Evolutionary conservation across 805 yeast species (phyloP).

Genomic region (Peterozyma toletana): DNA sequence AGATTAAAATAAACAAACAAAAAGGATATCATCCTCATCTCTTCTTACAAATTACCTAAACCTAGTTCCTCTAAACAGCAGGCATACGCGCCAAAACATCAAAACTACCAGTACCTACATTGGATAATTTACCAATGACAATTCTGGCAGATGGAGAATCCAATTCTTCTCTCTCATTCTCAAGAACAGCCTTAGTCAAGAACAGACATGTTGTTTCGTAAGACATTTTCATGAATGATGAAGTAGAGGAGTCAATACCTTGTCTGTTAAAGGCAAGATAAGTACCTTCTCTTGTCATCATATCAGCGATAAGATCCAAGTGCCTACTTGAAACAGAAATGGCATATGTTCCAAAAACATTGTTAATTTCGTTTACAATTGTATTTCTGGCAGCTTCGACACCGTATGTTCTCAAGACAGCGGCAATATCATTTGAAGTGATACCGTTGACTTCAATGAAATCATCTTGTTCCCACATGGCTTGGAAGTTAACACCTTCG

Average conservation of each 20-base stretch:
- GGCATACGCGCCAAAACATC: conserved; percentile 61
- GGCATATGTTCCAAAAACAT: conserved; percentile 94
- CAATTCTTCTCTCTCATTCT: conserved; percentile 81
- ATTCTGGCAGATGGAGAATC: conserved; percentile 91
- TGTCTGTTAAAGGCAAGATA: conserved; percentile 96
- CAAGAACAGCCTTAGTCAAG: conserved; percentile 91
- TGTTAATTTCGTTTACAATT: conserved; percentile 89
- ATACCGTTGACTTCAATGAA: conserved; percentile 87
- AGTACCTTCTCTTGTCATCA: conserved; percentile 99
- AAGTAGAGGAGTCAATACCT: conserved; percentile 93
- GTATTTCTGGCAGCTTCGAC: conserved; percentile 99
- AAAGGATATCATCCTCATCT: too few species aligned
- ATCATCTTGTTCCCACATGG: conserved; percentile 97
- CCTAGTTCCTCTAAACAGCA: conserved; percentile 3
- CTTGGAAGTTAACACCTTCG: conserved; percentile 96
- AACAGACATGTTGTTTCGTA: conserved; percentile 98
- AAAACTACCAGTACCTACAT: conserved; percentile 95
- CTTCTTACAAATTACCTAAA: too few species aligned
- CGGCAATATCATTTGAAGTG: conserved; percentile 86
- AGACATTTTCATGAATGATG: conserved; percentile 97
- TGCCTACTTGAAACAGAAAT: conserved; percentile 90
- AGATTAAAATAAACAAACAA: too few species aligned
- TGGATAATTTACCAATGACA: conserved; percentile 84
- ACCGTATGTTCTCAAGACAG: conserved; percentile 88
- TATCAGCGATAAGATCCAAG: conserved; percentile 93